phyloP scores from a whole-genome alignment of 306 rosid genomes.

The Corylus americana region DNA sequence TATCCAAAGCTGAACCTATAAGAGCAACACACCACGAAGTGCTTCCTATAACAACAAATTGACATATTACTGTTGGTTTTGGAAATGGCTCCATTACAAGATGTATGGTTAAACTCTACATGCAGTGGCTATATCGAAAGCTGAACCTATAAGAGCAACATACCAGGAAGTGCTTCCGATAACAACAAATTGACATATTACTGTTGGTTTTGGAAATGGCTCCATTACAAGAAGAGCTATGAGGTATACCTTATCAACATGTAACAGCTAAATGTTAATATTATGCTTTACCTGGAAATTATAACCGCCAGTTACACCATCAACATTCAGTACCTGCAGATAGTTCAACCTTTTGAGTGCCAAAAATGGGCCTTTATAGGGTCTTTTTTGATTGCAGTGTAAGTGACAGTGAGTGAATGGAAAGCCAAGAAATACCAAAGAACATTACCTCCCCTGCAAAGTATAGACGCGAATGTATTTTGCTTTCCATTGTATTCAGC shows the following conservation, averaged over 20 bases:
- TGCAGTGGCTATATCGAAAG: neutral
- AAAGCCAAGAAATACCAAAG: slow-evolving; percentile 10
- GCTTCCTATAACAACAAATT: slow-evolving; percentile 17
- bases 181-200: slow-evolving; percentile 14
- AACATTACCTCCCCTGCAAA: slow-evolving; percentile 86
- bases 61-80: neutral
- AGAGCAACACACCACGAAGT: neutral
- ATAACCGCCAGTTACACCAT: slow-evolving; percentile 94
- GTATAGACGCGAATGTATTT: slow-evolving; percentile 59
- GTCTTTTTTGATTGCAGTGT: neutral
- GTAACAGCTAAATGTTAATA: neutral
- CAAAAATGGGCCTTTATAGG: neutral
- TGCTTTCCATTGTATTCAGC: slow-evolving; percentile 85
- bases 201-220: neutral
- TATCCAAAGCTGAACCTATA: neutral
- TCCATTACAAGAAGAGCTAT: neutral
- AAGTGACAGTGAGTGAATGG: slow-evolving; percentile 8
- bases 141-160: neutral
- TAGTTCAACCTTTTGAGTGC: slow-evolving; percentile 22
- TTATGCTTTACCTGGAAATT: slow-evolving; percentile 75
- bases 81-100: neutral
- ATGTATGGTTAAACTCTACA: neutral
- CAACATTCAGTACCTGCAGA: slow-evolving; percentile 78
- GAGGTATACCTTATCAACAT: neutral
- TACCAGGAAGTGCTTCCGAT: slow-evolving; percentile 4